These are phyloP conservation scores for Blastobotrys petasosporus DNA, from an alignment of 1,139 yeast genomes.

Conservation along the genomic window DNA sequence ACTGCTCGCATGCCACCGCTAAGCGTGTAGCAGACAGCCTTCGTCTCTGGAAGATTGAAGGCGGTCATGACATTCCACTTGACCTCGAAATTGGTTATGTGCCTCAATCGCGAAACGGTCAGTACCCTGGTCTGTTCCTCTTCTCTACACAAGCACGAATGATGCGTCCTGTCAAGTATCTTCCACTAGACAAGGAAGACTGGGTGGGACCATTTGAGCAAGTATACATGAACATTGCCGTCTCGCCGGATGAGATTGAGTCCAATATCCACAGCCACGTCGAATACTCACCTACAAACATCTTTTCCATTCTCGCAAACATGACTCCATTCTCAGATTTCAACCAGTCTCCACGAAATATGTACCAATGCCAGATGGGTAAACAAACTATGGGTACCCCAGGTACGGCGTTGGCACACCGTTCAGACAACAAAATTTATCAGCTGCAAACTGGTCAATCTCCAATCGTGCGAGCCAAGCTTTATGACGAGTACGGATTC, in stretches of 20 bases:
- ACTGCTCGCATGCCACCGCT: slow-evolving; percentile 90
- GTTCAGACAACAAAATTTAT: slow-evolving; percentile 93
- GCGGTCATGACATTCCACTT: slow-evolving; percentile 64
- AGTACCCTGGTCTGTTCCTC: slow-evolving; percentile 89
- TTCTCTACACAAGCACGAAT: slow-evolving; percentile 92
- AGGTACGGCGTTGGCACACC: slow-evolving; percentile 86
- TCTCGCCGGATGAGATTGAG: slow-evolving; percentile 86
- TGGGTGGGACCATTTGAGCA: slow-evolving; percentile 97
- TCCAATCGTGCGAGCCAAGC: slow-evolving; percentile 89
- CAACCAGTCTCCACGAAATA: slow-evolving; percentile 98
- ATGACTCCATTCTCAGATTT: slow-evolving; percentile 97
- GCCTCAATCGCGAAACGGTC: slow-evolving; percentile 92
- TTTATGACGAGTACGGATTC: slow-evolving; percentile 95
- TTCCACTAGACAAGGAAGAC: slow-evolving; percentile 78
- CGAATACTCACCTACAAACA: slow-evolving; percentile 91
- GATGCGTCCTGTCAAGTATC: slow-evolving; percentile 91
- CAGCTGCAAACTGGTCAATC: slow-evolving; percentile 97
- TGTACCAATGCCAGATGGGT: slow-evolving; percentile 99
- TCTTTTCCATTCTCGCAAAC: slow-evolving; percentile 88
- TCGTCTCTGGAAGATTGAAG: slow-evolving; percentile 90
- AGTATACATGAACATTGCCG: slow-evolving; percentile 94
- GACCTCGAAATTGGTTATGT: slow-evolving; percentile 92
- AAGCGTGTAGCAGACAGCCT: slow-evolving; percentile 80
- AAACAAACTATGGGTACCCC: slow-evolving; percentile 99
- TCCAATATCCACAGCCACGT: slow-evolving; percentile 82